Evolutionary conservation across 2,329 filamentous ascomycete species (phyloP).

Genomic region (Colletotrichum chlorophyti): DNA sequence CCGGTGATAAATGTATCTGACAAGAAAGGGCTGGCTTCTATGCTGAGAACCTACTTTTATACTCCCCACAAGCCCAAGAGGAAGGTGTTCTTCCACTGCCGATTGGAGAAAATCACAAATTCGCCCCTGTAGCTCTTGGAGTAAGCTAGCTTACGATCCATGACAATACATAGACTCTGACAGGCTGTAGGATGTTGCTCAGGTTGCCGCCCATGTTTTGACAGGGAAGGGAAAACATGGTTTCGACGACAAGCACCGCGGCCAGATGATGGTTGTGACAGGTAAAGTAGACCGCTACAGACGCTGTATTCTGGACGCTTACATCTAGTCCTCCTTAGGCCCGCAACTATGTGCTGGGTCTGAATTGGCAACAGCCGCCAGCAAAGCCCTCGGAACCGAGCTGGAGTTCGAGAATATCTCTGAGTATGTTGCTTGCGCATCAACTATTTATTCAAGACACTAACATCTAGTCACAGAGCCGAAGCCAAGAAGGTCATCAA

Average conservation of each 20-base stretch:
- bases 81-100: slow-evolving; percentile 53
- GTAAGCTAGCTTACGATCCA: slow-evolving; percentile 37
- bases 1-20: not conserved
- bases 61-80: slow-evolving; percentile 51
- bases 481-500: slow-evolving; percentile 35
- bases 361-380: slow-evolving; percentile 53
- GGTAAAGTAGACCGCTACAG: slow-evolving; percentile 35
- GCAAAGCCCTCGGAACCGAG: slow-evolving; percentile 47
- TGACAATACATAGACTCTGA: not conserved
- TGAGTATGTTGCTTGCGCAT: slow-evolving; percentile 39
- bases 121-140: slow-evolving; percentile 55
- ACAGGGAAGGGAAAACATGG: slow-evolving; percentile 54
- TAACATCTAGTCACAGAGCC: not conserved
- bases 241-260: slow-evolving; percentile 56
- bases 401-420: slow-evolving; percentile 54
- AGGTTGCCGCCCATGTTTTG: slow-evolving; percentile 55
- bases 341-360: slow-evolving; percentile 53
- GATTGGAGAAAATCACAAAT: slow-evolving; percentile 54
- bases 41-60: slow-evolving; percentile 57
- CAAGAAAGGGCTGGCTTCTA: slow-evolving; percentile 53
- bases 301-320: not conserved
- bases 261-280: slow-evolving; percentile 59
- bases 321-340: no score
- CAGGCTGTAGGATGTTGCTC: slow-evolving; percentile 55
- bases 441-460: not conserved